Evolutionary conservation across 2,329 filamentous ascomycete genomes (phyloP).

Genomic region (Talaromyces rugulosus): DNA sequence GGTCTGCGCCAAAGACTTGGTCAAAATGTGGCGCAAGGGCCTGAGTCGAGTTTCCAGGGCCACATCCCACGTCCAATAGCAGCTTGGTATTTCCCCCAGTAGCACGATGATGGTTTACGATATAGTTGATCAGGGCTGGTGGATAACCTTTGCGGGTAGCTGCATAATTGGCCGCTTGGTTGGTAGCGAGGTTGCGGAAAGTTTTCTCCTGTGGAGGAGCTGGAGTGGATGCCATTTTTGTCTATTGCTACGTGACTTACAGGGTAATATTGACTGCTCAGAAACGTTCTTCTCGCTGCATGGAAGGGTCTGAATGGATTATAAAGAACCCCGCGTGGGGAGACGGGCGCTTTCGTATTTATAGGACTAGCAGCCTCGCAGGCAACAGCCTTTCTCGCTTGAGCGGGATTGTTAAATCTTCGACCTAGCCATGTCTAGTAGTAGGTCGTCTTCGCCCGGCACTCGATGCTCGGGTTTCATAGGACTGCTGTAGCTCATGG

Average conservation of each 20-base stretch:
- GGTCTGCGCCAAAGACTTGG: background rate
- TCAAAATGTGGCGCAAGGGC: background rate
- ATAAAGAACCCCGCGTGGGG: background rate
- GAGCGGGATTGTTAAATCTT: no score
- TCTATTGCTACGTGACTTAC: background rate
- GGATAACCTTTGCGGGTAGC: background rate
- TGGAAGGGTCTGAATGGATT: background rate
- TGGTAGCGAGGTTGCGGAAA: background rate
- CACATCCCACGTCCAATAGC: slow-evolving; percentile 1
- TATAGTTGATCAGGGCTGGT: background rate
- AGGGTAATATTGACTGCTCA: background rate
- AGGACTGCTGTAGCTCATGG: background rate
- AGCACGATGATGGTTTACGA: background rate
- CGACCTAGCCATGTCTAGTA: no score
- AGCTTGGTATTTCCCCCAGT: background rate
- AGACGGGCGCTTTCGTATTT: background rate
- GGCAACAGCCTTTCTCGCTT: no score
- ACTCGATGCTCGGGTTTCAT: no score
- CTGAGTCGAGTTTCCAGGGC: slow-evolving; percentile 1
- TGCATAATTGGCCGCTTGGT: background rate
- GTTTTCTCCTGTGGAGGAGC: background rate
- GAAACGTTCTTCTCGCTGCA: background rate
- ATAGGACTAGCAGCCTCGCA: no score
- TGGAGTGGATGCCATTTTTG: background rate
- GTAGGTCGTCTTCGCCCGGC: no score